Evolutionary conservation across 495 filamentous ascomycete genomes (phyloP), one percentile per base, ranked within the genome.

Genomic region (Trichocladium uniseriatum): DNA sequence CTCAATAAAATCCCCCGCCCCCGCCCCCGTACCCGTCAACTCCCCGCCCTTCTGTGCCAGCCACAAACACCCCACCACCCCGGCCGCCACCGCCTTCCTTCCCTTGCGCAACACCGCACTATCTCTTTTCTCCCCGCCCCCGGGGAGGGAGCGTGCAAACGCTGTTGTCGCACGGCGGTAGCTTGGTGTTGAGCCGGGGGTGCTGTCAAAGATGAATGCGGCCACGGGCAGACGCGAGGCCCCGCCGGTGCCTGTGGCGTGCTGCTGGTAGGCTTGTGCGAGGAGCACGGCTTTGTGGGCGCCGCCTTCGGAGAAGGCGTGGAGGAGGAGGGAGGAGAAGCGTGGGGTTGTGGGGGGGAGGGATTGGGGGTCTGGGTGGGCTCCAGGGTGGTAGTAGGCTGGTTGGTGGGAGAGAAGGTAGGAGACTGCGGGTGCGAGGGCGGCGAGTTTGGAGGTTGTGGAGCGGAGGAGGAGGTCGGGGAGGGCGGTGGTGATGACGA

Each of bases 231-330:
- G 24, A 8, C 24, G 24, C 8, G 4, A 67, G 37, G 0, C 46
- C 18, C 15, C 37, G 5, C 14, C 6, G 8, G 42, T 51, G 7
- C 28, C 55, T 8, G 20, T 45, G 7, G 47, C 38, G 5, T 21
- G 22, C 31, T 54, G 46, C 31, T 55, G 48, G 48, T 44, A 71
- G 13, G 36, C 38, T 28, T 46, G 47, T 5, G 67, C 67, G 10
- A 71, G 51, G 20, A 49, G 37, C 3, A 56, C 53, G 28, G 57
- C 50, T 7, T 64, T 69, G 52, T 59, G 61, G 8, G 60, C 53
- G n/a, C 70, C 69, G 27, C 68, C 69, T 53, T 72, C 66, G 15
- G 69, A 72, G 61, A 71, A 74, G 39, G 58, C 52, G 55, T 74
- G 71, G 0, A 74, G 43, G 6, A 72, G 55, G 31, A 71, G 52